Percentiles rank a stretch among this genome's conserved stretches.
Evolutionary conservation across 257 asterid genomes (phyloP).

Genomic region (Capsicum rhomboideum): DNA sequence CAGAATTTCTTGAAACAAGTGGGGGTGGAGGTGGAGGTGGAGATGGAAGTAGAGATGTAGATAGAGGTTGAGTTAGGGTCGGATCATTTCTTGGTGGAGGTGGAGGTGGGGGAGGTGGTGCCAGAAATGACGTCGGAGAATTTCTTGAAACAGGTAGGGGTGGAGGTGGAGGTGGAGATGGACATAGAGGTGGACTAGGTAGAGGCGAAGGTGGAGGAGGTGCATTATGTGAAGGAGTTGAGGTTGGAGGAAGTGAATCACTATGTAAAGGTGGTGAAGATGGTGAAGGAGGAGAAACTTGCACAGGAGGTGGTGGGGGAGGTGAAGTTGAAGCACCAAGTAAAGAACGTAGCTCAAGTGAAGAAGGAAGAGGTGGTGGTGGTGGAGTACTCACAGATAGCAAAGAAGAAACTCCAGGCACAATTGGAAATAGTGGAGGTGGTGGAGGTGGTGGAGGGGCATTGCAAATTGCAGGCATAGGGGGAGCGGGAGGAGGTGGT

Average conservation of each 20-base stretch:
- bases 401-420: background rate
- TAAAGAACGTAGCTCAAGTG: slow-evolving; percentile 23
- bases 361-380: slow-evolving; percentile 19
- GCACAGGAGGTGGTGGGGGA: slow-evolving; percentile 5
- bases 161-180: background rate
- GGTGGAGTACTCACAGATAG: slow-evolving; percentile 9
- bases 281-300: slow-evolving; percentile 13
- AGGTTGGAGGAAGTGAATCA: slow-evolving; percentile 11
- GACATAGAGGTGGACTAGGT: slow-evolving; percentile 15
- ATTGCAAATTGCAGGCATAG: slow-evolving; percentile 5
- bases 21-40: background rate
- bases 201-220: slow-evolving; percentile 40
- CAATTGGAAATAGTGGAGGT: slow-evolving; percentile 5
- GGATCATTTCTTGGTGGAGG: slow-evolving; percentile 12
- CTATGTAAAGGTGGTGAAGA: background rate
- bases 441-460: background rate
- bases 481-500: slow-evolving; percentile 26
- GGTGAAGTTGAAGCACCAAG: slow-evolving; percentile 1
- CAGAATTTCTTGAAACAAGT: background rate
- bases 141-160: background rate
- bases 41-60: slow-evolving; percentile 8
- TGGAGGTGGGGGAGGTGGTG: slow-evolving; percentile 2
- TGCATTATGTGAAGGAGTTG: slow-evolving; percentile 30
- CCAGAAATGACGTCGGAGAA: background rate
- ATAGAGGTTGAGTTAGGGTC: slow-evolving; percentile 51